These are phyloP conservation scores for Verticillium longisporum DNA, from an alignment of 2,329 filamentous ascomycete genomes.

Conservation along the genomic window DNA sequence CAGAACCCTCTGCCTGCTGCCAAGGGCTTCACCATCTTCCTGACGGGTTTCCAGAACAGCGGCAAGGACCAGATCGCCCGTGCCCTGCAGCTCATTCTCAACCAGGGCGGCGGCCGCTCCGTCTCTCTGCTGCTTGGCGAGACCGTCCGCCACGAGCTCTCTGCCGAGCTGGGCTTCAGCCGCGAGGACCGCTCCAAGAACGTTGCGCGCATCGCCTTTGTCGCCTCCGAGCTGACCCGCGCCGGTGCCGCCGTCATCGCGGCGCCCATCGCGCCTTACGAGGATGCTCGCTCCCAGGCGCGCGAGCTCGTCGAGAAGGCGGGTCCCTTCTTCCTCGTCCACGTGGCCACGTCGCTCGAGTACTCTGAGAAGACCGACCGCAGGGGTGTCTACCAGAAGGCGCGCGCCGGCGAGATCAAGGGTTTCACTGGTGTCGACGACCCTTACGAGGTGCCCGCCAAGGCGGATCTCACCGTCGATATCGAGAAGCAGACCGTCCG, in stretches of 20 bases:
- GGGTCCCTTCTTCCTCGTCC: slow-evolving; percentile 89
- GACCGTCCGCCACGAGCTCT: slow-evolving; percentile 88
- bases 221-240: slow-evolving; percentile 88
- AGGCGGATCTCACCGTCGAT: slow-evolving; percentile 81
- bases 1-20: slow-evolving; percentile 85
- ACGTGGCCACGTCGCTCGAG: slow-evolving; percentile 89
- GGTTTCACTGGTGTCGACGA: slow-evolving; percentile 98
- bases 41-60: slow-evolving; percentile 93
- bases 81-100: slow-evolving; percentile 91
- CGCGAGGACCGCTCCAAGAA: slow-evolving; percentile 89
- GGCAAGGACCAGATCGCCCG: slow-evolving; percentile 97
- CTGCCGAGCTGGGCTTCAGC: slow-evolving; percentile 91
- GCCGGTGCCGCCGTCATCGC: slow-evolving; percentile 93
- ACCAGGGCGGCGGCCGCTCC: slow-evolving; percentile 93
- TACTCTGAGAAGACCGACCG: slow-evolving; percentile 94
- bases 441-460: slow-evolving; percentile 80
- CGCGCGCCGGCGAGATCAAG: slow-evolving; percentile 85
- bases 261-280: slow-evolving; percentile 91
- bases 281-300: slow-evolving; percentile 67
- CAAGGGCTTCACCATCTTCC: slow-evolving; percentile 97
- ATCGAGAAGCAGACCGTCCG: slow-evolving; percentile 80
- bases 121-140: slow-evolving; percentile 94
- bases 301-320: slow-evolving; percentile 80
- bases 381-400: slow-evolving; percentile 79
- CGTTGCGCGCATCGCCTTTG: slow-evolving; percentile 93